Base-by-base conservation (phyloP, 2,329 filamentous ascomycete genomes). In the Penicillium glabrum region DNA sequence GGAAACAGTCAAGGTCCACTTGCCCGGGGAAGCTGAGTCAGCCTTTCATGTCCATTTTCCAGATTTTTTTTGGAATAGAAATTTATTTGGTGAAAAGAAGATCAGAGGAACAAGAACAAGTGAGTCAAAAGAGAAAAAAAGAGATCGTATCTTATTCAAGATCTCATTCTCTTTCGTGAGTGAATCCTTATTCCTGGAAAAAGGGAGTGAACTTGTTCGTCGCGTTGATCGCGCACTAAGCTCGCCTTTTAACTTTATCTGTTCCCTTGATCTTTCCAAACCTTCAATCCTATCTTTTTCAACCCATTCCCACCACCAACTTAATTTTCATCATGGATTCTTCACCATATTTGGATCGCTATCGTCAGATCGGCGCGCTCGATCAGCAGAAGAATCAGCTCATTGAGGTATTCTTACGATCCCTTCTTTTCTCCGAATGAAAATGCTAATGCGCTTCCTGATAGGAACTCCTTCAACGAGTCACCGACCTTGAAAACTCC, bases 311-410 rank as follows among this genome's bases (percentile, higher is more conserved):
- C 19, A 39, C 29, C 16, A 49, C 31, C 46, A 23, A 31, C 49
- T 31, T 44, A 51, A 29, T 16, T 24, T 35, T 35, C 16, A 50
- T 26, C 37, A 71, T 75, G 67, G 67, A 69, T 41, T 67, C 71
- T 41, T 65, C 67, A 48, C 68, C 68, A 50, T 74, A 72, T 57
- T 64, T 72, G 39, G 71, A 79, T 58, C 77, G 78, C 63, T 80
- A 77, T 69, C 74, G 76, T 58, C 72, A 77, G 57, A 60, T 81
- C 53, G 73, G 73, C 53, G 65, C 71, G 27, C 65, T 78, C 56
- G 79, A 81, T 60, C 71, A 79, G 46, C 73, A 73, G 53, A 81
- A 80, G 62, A 77, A 80, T 65, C 71, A 72, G 50, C 69, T 81
- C 45, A 80, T 81, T 58, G 76, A 80, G 69, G 79, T 81, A 71